A percentile compares a stretch with the other conserved stretches of the same genome.
phyloP scores from a whole-genome alignment of 257 asterid species.

The Eucommia ulmoides region DNA sequence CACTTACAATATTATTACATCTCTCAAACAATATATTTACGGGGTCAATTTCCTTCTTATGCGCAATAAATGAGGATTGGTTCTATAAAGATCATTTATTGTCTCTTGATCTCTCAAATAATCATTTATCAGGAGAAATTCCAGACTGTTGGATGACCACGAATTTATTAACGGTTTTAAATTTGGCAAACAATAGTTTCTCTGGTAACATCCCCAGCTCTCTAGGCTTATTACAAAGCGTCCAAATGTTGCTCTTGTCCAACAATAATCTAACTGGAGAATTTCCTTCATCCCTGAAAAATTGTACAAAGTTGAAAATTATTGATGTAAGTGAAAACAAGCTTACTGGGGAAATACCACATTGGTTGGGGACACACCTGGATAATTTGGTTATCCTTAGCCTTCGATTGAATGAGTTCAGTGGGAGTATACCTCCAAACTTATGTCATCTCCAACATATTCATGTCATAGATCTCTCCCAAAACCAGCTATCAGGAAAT shows the following conservation, averaged over 20 bases:
- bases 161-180: constrained; percentile 4
- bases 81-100: no score
- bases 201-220: constrained; percentile 11
- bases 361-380: constrained; percentile 18
- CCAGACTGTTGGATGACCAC: constrained; percentile 10
- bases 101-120: constrained; percentile 15
- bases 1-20: background rate
- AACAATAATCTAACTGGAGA: constrained; percentile 21
- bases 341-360: constrained; percentile 17
- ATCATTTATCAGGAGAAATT: constrained; percentile 9
- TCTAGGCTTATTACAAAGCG: background rate
- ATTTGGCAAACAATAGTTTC: constrained; percentile 21
- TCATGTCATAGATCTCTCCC: constrained; percentile 22
- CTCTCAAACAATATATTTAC: constrained; percentile 14
- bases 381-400: constrained; percentile 12
- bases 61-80: constrained; percentile 1
- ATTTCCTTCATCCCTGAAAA: constrained; percentile 12
- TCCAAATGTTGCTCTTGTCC: constrained; percentile 11
- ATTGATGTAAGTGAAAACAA: constrained; percentile 16
- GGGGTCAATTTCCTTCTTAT: constrained; percentile 6
- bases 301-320: constrained; percentile 5
- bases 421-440: constrained; percentile 16
- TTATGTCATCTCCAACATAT: constrained; percentile 11
- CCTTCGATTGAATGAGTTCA: constrained; percentile 17
- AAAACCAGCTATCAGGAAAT: constrained; percentile 14